Evolutionary conservation across 2,329 filamentous ascomycete genomes (phyloP).

Genomic region (Exserohilum rostratum): DNA sequence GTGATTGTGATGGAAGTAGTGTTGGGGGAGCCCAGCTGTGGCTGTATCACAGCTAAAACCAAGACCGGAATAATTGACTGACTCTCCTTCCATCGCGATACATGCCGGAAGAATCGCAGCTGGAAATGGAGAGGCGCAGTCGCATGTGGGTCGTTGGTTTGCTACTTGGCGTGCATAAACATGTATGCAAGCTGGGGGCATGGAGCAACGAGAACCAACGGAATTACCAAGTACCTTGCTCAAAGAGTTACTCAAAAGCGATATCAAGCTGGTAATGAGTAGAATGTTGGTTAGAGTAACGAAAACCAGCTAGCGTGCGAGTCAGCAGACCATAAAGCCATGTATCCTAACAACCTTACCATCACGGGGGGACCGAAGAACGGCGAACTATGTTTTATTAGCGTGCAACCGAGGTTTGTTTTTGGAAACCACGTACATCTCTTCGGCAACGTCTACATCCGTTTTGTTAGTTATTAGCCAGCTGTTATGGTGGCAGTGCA

Average conservation of each 20-base stretch:
- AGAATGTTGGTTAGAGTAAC: slow-evolving; percentile 79
- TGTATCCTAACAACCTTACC: slow-evolving; percentile 42
- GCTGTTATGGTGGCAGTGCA: slow-evolving; percentile 19
- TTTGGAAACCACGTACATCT: slow-evolving; percentile 43
- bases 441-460: slow-evolving; percentile 53
- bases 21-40: slow-evolving; percentile 3
- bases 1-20: not conserved
- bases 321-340: slow-evolving; percentile 35
- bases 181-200: slow-evolving; percentile 15
- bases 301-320: slow-evolving; percentile 64
- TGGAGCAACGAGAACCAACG: slow-evolving; percentile 25
- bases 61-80: slow-evolving; percentile 4
- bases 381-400: slow-evolving; percentile 52
- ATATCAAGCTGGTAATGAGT: slow-evolving; percentile 77
- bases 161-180: slow-evolving; percentile 26
- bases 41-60: slow-evolving; percentile 9
- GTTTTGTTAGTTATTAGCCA: slow-evolving; percentile 34
- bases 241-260: slow-evolving; percentile 78
- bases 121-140: slow-evolving; percentile 30
- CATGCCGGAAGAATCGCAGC: slow-evolving; percentile 11
- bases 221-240: slow-evolving; percentile 55
- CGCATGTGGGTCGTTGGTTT: slow-evolving; percentile 17
- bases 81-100: not conserved
- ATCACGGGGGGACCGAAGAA: slow-evolving; percentile 60
- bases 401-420: not conserved